phyloP scores from a whole-genome alignment of 192 early-diverging fungal genomes.

The Haplosporangium gracile region DNA sequence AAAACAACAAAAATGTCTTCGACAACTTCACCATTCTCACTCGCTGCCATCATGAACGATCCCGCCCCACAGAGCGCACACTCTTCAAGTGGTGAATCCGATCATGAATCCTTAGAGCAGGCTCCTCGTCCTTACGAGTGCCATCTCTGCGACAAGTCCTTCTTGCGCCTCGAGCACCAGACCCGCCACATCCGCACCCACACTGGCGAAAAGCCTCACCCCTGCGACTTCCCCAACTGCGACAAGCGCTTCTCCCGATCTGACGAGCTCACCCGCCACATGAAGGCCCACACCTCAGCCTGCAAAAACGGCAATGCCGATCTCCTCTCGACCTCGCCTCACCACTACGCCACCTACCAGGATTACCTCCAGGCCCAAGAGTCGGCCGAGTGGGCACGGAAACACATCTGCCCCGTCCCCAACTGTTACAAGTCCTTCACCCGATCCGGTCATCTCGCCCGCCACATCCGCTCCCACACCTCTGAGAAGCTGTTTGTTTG shows the following conservation, averaged over 20 bases:
- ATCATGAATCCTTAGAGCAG: constrained; percentile 35
- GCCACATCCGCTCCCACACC: constrained; percentile 64
- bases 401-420: constrained; percentile 57
- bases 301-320: constrained; percentile 62
- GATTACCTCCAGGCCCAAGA: constrained; percentile 47
- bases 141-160: constrained; percentile 79
- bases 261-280: constrained; percentile 85
- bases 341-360: constrained; percentile 54
- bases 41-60: constrained; percentile 56
- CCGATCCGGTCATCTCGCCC: constrained; percentile 60
- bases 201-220: constrained; percentile 88
- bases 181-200: constrained; percentile 87
- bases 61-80: constrained; percentile 20
- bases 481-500: constrained; percentile 56
- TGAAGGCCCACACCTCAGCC: constrained; percentile 68
- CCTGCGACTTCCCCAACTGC: constrained; percentile 82
- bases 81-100: constrained; percentile 32
- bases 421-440: constrained; percentile 65
- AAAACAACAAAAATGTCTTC: constrained; percentile 22
- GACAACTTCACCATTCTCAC: constrained; percentile 39
- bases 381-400: constrained; percentile 56
- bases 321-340: constrained; percentile 49
- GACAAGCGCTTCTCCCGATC: constrained; percentile 84
- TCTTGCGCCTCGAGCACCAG: constrained; percentile 84
- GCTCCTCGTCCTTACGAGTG: constrained; percentile 78